Evolutionary conservation across 2,329 filamentous ascomycete species (phyloP).

Genomic region (Gliomastix tumulicola): DNA sequence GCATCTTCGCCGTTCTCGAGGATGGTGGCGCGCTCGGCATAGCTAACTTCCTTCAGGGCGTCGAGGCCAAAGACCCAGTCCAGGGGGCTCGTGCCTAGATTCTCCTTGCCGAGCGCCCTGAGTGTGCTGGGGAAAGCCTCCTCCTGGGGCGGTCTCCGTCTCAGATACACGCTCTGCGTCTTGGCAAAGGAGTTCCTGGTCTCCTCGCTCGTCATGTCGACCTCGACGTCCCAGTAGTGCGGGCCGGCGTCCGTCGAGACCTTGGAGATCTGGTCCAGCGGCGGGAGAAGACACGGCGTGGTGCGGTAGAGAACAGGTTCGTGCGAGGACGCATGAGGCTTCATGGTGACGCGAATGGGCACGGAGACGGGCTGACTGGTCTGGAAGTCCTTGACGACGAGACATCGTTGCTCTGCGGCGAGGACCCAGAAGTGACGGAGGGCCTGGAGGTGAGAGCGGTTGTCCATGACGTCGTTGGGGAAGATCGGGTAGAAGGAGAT

Average conservation of each 20-base stretch:
- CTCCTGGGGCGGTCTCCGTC: slow-evolving; percentile 61
- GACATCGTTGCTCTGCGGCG: slow-evolving; percentile 80
- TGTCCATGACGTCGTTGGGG: slow-evolving; percentile 83
- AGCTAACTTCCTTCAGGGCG: slow-evolving; percentile 44
- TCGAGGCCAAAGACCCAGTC: slow-evolving; percentile 69
- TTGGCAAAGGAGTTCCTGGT: slow-evolving; percentile 55
- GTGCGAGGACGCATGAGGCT: slow-evolving; percentile 25
- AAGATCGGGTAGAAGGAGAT: slow-evolving; percentile 94
- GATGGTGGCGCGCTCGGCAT: slow-evolving; percentile 60
- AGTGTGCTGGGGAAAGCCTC: slow-evolving; percentile 68
- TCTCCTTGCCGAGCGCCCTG: slow-evolving; percentile 54
- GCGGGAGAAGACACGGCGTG: slow-evolving; percentile 56
- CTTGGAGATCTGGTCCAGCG: slow-evolving; percentile 53
- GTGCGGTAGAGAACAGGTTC: slow-evolving; percentile 31
- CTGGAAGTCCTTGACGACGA: slow-evolving; percentile 81
- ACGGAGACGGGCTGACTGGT: slow-evolving; percentile 73
- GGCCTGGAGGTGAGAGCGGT: slow-evolving; percentile 89
- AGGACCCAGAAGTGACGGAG: slow-evolving; percentile 97
- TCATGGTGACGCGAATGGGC: slow-evolving; percentile 60
- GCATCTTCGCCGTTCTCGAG: slow-evolving; percentile 41
- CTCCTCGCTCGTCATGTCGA: slow-evolving; percentile 63
- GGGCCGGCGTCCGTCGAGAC: slow-evolving; percentile 55
- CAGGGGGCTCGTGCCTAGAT: slow-evolving; percentile 39
- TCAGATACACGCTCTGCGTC: slow-evolving; percentile 69
- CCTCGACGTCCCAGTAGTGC: slow-evolving; percentile 72